Evolutionary conservation across 306 rosid species (phyloP), one percentile per base, ranked within the genome.

Genomic region (Lathyrus oleraceus): DNA sequence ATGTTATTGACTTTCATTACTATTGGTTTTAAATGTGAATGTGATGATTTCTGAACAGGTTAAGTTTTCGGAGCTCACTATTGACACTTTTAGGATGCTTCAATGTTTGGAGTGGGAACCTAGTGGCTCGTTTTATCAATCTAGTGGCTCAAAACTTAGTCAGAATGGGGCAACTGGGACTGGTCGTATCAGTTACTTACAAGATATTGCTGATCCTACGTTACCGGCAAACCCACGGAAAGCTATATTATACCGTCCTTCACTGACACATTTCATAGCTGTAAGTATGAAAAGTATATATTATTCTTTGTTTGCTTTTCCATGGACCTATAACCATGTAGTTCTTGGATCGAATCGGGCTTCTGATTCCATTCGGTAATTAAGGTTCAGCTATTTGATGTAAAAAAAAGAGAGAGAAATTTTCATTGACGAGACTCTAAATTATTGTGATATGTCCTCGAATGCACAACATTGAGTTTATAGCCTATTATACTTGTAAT

Each of bases 51-150:
- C 66, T 63, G 48, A 76, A 52, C 91, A 94, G 97, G 96, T 90
- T 36, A 94, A 88, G 85, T 87, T 87, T 84, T 88, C 97, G 30
- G 98, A 94, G 85, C 83, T 94, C 75, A 84, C 97, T 21, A 81
- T 94, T 21, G 96, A 94, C 86, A 90, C 98, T 80, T 94, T 94
- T 74, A 78, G 98, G 81, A 90, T 94, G 96, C 96, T 94, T 79
- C 98, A 94, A 74, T 84, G 91, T 85, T 70, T 90, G 87, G 98
- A 94, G 83, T 94, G 97, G 98, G 98, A 94, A 72, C 96, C 97
- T 38, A 85, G 95, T 81, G 98, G 98, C 62, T 87, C 88, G 20
- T 88, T 94, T 77, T 90, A 84, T 84, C 92, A 86, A 78, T 68
- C 91, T 45, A 81, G 70, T 67, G 57, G 74, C 56, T 68, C 83